These are phyloP conservation scores for Coemansia sp. DNA, from an alignment of 192 early-diverging fungal species.

Conservation along the genomic window DNA sequence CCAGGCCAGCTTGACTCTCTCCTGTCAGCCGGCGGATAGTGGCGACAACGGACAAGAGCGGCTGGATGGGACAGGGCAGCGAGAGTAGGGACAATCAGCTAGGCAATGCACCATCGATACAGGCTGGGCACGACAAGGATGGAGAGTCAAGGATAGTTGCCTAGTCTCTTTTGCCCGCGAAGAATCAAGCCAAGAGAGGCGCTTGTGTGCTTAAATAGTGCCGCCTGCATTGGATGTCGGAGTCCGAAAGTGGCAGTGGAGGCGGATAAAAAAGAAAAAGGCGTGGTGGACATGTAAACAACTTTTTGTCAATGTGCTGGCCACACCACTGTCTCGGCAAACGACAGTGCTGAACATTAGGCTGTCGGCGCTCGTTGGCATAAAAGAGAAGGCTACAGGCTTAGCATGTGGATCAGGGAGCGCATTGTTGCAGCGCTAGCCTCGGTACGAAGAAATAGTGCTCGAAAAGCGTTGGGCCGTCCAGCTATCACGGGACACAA, in stretches of 20 bases:
- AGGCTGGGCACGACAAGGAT: slow-evolving; percentile 3
- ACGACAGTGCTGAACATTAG: neutral
- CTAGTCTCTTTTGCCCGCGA: neutral
- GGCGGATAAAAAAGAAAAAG: neutral
- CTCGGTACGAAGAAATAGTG: slow-evolving; percentile 5
- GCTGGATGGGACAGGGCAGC: slow-evolving; percentile 11
- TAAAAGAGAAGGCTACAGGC: neutral
- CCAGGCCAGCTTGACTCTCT: neutral
- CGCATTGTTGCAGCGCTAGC: slow-evolving; percentile 5
- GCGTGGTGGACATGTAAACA: neutral
- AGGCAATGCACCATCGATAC: slow-evolving; percentile 34
- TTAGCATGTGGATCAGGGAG: slow-evolving; percentile 1
- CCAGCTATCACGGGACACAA: neutral
- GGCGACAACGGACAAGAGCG: slow-evolving; percentile 2
- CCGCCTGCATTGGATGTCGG: neutral
- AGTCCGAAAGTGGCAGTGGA: neutral
- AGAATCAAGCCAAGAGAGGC: neutral
- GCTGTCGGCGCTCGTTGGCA: neutral
- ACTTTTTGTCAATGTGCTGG: too few relatives aligned
- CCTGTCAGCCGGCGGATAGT: neutral
- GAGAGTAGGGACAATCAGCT: slow-evolving; percentile 19
- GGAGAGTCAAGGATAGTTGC: slow-evolving; percentile 8
- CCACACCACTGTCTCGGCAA: neutral
- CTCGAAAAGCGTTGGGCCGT: neutral
- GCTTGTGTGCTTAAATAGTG: slow-evolving; percentile 9